Percentiles rank a stretch among this genome's conserved stretches.
phyloP scores from a whole-genome alignment of 768 basidiomycete genomes.

The Leccinum arenicola region DNA sequence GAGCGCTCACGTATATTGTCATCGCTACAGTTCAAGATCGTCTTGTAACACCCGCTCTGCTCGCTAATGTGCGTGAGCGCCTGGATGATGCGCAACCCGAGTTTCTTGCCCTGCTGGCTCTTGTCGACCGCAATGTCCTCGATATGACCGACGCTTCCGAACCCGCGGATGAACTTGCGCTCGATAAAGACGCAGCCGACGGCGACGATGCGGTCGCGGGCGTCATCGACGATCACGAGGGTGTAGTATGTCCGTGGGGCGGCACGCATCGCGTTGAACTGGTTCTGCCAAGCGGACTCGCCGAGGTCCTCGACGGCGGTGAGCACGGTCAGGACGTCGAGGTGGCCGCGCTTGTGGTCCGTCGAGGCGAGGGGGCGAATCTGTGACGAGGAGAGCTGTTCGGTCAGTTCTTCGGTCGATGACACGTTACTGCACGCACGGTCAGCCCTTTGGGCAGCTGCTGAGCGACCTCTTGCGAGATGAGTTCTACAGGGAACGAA shows the following conservation, averaged over 20 bases:
- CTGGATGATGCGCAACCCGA: constrained; percentile 85
- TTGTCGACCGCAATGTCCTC: constrained; percentile 97
- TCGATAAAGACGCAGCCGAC: constrained; percentile 86
- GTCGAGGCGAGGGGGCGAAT: constrained; percentile 86
- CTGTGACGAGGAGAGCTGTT: constrained; percentile 38
- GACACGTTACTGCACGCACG: neutral
- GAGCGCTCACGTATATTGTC: constrained; percentile 80
- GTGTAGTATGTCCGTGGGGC: constrained; percentile 71
- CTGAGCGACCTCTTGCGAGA: constrained; percentile 59
- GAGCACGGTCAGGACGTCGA: constrained; percentile 74
- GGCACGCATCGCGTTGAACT: constrained; percentile 61
- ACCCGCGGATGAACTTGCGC: constrained; percentile 86
- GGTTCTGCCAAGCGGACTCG: constrained; percentile 62
- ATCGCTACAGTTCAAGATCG: constrained; percentile 92
- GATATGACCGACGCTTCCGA: constrained; percentile 91
- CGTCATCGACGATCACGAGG: constrained; percentile 77
- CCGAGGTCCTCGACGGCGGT: constrained; percentile 69
- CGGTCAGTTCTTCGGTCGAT: constrained; percentile 1
- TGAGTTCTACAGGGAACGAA: constrained; percentile 69
- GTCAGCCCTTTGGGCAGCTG: constrained; percentile 52
- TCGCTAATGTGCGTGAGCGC: constrained; percentile 84
- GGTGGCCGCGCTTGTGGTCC: constrained; percentile 81
- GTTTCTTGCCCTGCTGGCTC: constrained; percentile 84
- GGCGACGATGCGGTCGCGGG: constrained; percentile 76
- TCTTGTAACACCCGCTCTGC: constrained; percentile 86